phyloP scores from a whole-genome alignment of 345 rosid species.

The Hibiscus syriacus region DNA sequence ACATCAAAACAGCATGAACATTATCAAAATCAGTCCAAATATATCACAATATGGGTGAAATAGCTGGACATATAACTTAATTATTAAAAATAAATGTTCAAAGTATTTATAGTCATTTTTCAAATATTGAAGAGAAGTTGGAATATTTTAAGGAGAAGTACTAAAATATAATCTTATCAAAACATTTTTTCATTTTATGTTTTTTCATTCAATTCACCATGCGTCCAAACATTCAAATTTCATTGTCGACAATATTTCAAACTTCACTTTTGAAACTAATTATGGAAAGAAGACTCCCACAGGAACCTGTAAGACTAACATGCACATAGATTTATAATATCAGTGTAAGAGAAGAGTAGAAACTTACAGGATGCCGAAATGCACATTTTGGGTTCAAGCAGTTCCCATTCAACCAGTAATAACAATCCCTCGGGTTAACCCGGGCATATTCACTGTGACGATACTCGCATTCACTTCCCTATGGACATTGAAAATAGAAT shows the following conservation, averaged over 20 bases:
- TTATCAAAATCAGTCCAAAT: not conserved
- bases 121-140: too few relatives aligned
- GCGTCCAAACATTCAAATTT: too few relatives aligned
- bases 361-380: conserved; percentile 89
- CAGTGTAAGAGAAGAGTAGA: not conserved
- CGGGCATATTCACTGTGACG: conserved; percentile 98
- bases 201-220: not conserved
- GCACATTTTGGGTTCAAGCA: conserved; percentile 92
- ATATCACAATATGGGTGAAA: not conserved
- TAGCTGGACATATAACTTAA: not conserved
- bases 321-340: not conserved
- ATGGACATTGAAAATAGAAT: not conserved
- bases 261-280: not conserved
- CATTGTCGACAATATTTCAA: not conserved
- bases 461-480: conserved; percentile 95
- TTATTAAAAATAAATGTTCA: too few relatives aligned
- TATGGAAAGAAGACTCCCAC: not conserved
- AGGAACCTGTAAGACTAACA: not conserved
- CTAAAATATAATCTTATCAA: not conserved
- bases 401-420: conserved; percentile 83
- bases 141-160: too few relatives aligned
- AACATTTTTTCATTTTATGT: too few relatives aligned
- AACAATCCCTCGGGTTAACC: conserved; percentile 89
- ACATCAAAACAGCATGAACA: not conserved
- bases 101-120: too few relatives aligned